phyloP scores from a whole-genome alignment of 768 basidiomycete genomes.

The Hericium rajendrae region DNA sequence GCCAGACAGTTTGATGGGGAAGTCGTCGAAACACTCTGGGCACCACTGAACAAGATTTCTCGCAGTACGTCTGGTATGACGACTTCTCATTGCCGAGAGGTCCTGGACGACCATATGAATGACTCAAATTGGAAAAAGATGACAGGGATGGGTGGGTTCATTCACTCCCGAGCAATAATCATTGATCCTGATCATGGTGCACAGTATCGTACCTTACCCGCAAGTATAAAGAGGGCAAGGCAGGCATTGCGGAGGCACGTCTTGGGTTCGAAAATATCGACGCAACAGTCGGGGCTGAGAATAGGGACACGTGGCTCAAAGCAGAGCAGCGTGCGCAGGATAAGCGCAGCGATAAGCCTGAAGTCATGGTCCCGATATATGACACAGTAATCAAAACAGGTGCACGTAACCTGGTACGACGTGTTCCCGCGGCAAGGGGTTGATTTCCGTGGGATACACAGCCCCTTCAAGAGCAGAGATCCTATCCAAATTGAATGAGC shows the following conservation, averaged over 20 bases:
- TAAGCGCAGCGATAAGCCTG: neutral
- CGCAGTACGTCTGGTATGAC: neutral
- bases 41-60: slow-evolving; percentile 1
- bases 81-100: neutral
- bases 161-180: neutral
- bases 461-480: neutral
- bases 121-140: slow-evolving; percentile 5
- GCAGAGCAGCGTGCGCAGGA: neutral
- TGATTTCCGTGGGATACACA: neutral
- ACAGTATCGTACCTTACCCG: neutral
- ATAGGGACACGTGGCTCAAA: neutral
- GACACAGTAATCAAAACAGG: neutral
- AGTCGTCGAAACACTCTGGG: slow-evolving; percentile 3
- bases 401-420: neutral
- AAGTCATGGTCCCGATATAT: neutral
- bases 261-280: neutral
- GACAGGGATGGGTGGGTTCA: neutral
- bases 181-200: neutral
- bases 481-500: neutral
- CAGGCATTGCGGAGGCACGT: neutral
- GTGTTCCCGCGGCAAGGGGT: neutral
- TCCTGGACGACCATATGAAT: neutral
- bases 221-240: neutral
- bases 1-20: slow-evolving; percentile 1
- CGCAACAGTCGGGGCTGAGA: neutral